Evolutionary conservation across 495 filamentous ascomycete genomes (phyloP).

Genomic region (Glonium stellatum): DNA sequence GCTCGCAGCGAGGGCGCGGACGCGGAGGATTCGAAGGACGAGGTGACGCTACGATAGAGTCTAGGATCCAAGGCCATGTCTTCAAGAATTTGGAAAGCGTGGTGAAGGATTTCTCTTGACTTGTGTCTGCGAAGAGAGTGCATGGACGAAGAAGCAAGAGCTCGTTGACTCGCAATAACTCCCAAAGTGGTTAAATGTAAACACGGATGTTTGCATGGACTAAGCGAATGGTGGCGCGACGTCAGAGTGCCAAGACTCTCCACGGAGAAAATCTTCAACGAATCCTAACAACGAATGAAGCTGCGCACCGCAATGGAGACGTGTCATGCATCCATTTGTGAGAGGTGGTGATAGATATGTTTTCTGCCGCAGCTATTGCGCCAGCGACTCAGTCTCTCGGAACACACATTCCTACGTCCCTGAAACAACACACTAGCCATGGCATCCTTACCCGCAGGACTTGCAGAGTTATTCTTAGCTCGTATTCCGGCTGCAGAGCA

Average conservation of each 20-base stretch:
- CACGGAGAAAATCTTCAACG: conserved; percentile 2
- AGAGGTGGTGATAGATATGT: not conserved
- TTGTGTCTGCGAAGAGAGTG: conserved; percentile 45
- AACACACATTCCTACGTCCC: not conserved
- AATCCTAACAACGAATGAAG: not conserved
- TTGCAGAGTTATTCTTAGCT: not conserved
- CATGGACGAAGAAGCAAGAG: conserved; percentile 27
- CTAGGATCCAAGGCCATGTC: conserved; percentile 54
- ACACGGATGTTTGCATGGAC: conserved; percentile 1
- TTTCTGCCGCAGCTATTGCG: not conserved
- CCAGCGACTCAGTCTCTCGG: not conserved
- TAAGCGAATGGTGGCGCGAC: not conserved
- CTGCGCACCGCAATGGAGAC: not conserved
- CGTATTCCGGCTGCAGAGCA: not conserved
- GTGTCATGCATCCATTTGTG: not conserved
- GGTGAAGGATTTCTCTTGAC: conserved; percentile 34
- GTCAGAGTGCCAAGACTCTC: not conserved
- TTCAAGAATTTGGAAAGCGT: conserved; percentile 27
- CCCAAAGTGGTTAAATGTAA: conserved; percentile 14
- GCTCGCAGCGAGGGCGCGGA: conserved; percentile 35
- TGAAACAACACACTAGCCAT: not conserved
- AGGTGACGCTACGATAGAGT: conserved; percentile 45
- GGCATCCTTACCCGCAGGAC: conserved; percentile 1
- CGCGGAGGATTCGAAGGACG: conserved; percentile 54
- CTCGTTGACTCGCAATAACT: not conserved